These are phyloP conservation scores for Metschnikowia cubensis DNA, from an alignment of 805 yeast species.

Conservation along the genomic window DNA sequence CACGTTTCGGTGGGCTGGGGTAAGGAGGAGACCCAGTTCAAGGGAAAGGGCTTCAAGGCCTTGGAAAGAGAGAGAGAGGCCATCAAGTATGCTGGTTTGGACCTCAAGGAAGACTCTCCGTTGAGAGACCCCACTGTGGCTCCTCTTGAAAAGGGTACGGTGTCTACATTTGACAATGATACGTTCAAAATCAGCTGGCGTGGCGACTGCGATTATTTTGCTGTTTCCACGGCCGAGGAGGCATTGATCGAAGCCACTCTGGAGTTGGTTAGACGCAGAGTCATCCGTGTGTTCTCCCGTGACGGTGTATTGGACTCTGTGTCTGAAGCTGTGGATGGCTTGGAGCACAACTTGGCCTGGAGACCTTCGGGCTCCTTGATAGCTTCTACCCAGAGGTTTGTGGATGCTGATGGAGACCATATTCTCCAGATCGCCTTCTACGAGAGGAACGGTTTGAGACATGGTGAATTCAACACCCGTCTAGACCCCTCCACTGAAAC, in stretches of 20 bases:
- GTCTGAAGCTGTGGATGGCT: slow-evolving; percentile 83
- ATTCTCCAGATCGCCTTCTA: slow-evolving; percentile 65
- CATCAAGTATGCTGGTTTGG: slow-evolving; percentile 63
- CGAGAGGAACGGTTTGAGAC: slow-evolving; percentile 90
- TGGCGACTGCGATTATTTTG: slow-evolving; percentile 86
- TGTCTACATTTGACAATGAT: slow-evolving; percentile 52
- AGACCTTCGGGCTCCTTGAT: slow-evolving; percentile 86
- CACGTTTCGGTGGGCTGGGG: slow-evolving; percentile 99
- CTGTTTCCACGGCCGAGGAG: slow-evolving; percentile 60
- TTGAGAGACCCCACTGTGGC: slow-evolving; percentile 87
- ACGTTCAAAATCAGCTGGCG: slow-evolving; percentile 75
- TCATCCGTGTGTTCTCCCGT: slow-evolving; percentile 75
- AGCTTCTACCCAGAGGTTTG: slow-evolving; percentile 71
- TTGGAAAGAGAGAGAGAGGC: slow-evolving; percentile 57
- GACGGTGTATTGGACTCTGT: slow-evolving; percentile 77
- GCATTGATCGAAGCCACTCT: slow-evolving; percentile 38
- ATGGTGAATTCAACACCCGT: slow-evolving; percentile 76
- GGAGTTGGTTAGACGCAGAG: slow-evolving; percentile 54
- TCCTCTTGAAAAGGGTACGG: slow-evolving; percentile 63
- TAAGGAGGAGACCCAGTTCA: slow-evolving; percentile 90
- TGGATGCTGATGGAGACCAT: slow-evolving; percentile 48
- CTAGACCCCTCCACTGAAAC: slow-evolving; percentile 45
- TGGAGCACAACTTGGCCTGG: slow-evolving; percentile 77
- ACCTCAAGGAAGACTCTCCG: slow-evolving; percentile 51
- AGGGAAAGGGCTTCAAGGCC: slow-evolving; percentile 87